A percentile compares a stretch with the other conserved stretches of the same genome.
phyloP scores from a whole-genome alignment of 768 basidiomycete genomes.

The Kwoniella sp. region DNA sequence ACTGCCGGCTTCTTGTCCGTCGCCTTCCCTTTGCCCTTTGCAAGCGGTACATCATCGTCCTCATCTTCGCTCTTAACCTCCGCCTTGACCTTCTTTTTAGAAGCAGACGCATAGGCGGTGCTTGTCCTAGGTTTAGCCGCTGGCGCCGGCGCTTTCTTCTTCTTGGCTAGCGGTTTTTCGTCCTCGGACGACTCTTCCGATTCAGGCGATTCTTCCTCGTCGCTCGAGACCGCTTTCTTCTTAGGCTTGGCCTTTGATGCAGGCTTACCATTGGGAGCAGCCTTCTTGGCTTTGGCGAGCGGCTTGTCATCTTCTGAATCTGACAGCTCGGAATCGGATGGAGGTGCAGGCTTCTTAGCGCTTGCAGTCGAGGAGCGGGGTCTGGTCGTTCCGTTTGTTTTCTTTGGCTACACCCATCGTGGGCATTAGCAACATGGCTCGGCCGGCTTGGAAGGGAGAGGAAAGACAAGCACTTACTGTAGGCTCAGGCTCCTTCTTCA shows the following conservation, averaged over 20 bases:
- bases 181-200: constrained; percentile 43
- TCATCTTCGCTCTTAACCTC: constrained; percentile 23
- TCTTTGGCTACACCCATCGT: constrained; percentile 20
- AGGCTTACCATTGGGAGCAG: constrained; percentile 30
- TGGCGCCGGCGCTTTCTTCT: constrained; percentile 59
- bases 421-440: not conserved
- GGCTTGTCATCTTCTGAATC: constrained; percentile 57
- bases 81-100: constrained; percentile 35
- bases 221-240: constrained; percentile 47
- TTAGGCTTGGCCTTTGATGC: constrained; percentile 56
- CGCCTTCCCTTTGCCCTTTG: constrained; percentile 57
- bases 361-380: constrained; percentile 13
- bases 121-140: constrained; percentile 57
- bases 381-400: constrained; percentile 24
- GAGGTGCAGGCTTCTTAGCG: constrained; percentile 10
- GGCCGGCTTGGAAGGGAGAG: not conserved
- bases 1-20: constrained; percentile 55
- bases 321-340: constrained; percentile 33
- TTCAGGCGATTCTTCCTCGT: constrained; percentile 49
- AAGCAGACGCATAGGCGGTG: constrained; percentile 58
- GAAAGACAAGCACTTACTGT: constrained; percentile 10
- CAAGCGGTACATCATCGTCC: constrained; percentile 62
- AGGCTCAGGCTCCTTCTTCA: constrained; percentile 33
- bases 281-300: constrained; percentile 59
- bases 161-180: constrained; percentile 60